Conservation (phyloP, 2,329 filamentous ascomycete genomes). For the Lojkania enalia region DNA sequence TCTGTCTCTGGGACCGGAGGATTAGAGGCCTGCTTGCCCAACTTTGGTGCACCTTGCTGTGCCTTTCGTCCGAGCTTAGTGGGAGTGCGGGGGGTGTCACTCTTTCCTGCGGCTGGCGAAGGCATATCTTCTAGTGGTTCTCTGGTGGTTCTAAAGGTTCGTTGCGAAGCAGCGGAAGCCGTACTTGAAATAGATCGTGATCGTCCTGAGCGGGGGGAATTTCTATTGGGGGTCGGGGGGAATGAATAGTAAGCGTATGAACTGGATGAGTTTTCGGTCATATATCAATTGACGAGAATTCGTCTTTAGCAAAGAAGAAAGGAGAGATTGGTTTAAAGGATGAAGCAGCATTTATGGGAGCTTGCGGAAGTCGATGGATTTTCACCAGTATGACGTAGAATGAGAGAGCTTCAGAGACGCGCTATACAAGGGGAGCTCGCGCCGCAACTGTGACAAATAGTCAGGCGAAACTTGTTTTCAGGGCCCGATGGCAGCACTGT, state of each 20-base stretch:
- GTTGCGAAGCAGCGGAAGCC: slow-evolving; percentile 37
- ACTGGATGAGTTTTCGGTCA: slow-evolving; percentile 52
- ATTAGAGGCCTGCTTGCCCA: slow-evolving; percentile 34
- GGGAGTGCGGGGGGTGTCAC: slow-evolving; percentile 53
- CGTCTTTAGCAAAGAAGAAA: slow-evolving; percentile 32
- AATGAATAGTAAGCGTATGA: slow-evolving; percentile 58
- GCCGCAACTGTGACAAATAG: slow-evolving; percentile 31
- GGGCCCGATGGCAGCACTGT: slow-evolving; percentile 21
- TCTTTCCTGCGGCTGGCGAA: slow-evolving; percentile 56
- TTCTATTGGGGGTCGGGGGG: slow-evolving; percentile 53
- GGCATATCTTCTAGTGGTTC: slow-evolving; percentile 46
- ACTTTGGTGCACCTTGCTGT: slow-evolving; percentile 46
- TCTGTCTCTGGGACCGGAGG: slow-evolving; percentile 39
- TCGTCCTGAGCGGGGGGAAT: slow-evolving; percentile 41
- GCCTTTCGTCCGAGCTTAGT: slow-evolving; percentile 55
- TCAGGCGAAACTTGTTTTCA: slow-evolving; percentile 45
- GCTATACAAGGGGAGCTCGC: slow-evolving; percentile 38
- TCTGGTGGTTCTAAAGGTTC: slow-evolving; percentile 35
- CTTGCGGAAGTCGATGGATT: slow-evolving; percentile 18
- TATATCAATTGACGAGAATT: slow-evolving; percentile 48
- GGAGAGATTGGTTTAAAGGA: slow-evolving; percentile 14
- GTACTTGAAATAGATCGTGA: slow-evolving; percentile 47
- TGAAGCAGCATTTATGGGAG: slow-evolving; percentile 35
- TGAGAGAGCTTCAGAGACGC: slow-evolving; percentile 18
- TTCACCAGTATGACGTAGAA: slow-evolving; percentile 41